Conservation (phyloP, 73 alveolate genomes). For the Symbiodinium pilosum region DNA sequence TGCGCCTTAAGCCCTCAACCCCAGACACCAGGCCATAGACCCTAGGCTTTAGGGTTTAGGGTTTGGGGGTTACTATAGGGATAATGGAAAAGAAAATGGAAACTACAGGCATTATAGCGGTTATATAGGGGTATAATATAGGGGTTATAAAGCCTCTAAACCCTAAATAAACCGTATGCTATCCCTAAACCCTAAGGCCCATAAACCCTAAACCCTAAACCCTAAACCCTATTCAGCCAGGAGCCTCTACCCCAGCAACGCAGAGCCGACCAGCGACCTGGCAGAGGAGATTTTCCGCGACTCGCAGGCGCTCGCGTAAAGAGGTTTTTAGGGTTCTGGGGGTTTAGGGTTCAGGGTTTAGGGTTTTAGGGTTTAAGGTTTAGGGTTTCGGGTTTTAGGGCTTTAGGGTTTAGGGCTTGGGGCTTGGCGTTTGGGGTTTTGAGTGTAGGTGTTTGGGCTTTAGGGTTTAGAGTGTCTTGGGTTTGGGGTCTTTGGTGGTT, state of each 20-base stretch:
- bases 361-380: not conserved
- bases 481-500: not conserved
- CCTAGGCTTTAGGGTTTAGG: too few relatives aligned
- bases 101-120: too few relatives aligned
- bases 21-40: not conserved
- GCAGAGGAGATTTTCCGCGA: conserved; percentile 67
- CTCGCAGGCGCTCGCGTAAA: conserved; percentile 37
- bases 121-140: too few relatives aligned
- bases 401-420: not conserved
- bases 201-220: not conserved
- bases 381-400: not conserved
- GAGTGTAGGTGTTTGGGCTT: not conserved
- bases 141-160: not conserved
- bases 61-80: too few relatives aligned
- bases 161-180: not conserved
- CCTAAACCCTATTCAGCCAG: not conserved
- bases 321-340: not conserved
- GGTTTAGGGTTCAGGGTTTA: not conserved
- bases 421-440: not conserved
- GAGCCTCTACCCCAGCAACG: conserved; percentile 83
- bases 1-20: not conserved
- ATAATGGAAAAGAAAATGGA: too few relatives aligned
- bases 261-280: conserved; percentile 20
- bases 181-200: not conserved
- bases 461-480: not conserved